A percentile compares a stretch with the other conserved stretches of the same genome.
phyloP scores from a whole-genome alignment of 208 protist species.

The Trichomonas vaginalis region DNA sequence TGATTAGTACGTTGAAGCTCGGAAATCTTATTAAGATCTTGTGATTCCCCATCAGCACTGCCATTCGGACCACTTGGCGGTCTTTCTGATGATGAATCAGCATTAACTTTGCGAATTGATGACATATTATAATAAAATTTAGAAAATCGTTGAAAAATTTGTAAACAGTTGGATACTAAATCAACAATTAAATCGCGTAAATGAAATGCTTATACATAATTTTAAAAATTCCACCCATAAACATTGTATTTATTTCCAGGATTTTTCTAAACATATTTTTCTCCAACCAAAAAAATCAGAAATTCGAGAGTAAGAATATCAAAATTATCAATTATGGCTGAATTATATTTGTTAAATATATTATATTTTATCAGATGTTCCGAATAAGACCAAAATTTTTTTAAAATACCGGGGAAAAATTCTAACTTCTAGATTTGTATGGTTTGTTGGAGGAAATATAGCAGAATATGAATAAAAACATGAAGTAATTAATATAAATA shows the following conservation, averaged over 20 bases:
- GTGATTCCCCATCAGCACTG: background rate
- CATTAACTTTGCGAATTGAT: background rate
- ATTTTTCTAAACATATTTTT: background rate
- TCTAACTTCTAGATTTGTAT: background rate
- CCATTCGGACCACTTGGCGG: background rate
- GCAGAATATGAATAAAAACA: background rate
- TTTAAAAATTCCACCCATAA: background rate
- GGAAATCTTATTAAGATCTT: background rate
- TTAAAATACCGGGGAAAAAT: background rate
- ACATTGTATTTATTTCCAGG: background rate
- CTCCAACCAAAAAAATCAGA: background rate
- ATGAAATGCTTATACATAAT: background rate
- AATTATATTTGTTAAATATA: background rate
- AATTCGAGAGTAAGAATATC: background rate
- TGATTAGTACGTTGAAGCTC: background rate
- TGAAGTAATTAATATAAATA: background rate
- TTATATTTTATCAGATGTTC: background rate
- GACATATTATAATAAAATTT: background rate
- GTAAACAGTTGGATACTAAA: background rate
- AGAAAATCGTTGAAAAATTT: background rate
- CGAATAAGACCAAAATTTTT: background rate
- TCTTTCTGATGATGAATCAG: background rate
- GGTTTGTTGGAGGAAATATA: background rate
- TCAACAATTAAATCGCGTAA: background rate
- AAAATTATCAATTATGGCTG: background rate